A percentile compares a stretch with the other conserved stretches of the same genome.
Conservation (phyloP, 768 basidiomycete genomes). For the Heimioporus sp. region DNA sequence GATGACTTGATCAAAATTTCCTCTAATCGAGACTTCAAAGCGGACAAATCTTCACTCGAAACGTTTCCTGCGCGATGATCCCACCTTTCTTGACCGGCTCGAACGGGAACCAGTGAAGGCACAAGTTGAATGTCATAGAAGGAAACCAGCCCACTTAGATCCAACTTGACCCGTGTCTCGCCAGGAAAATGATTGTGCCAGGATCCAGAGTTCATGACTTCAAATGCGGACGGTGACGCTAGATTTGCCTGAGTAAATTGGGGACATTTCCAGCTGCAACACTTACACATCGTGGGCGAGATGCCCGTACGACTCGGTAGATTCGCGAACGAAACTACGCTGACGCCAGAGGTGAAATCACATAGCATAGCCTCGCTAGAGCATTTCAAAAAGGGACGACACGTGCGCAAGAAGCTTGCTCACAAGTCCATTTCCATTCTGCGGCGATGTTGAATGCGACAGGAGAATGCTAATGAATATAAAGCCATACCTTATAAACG, state of each 20-base stretch:
- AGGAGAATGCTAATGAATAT: slow-evolving; percentile 19
- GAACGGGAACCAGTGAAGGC: slow-evolving; percentile 8
- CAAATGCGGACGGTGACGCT: slow-evolving; percentile 2
- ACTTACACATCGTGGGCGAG: background rate
- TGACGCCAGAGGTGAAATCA: slow-evolving; percentile 41
- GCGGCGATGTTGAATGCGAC: slow-evolving; percentile 11
- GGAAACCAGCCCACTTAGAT: slow-evolving; percentile 2
- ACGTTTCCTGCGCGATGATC: slow-evolving; percentile 15
- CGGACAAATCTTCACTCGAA: slow-evolving; percentile 8
- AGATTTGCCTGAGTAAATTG: background rate
- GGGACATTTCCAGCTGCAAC: background rate
- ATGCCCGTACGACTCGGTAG: slow-evolving; percentile 13
- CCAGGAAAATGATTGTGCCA: slow-evolving; percentile 22
- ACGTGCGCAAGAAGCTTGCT: slow-evolving; percentile 19
- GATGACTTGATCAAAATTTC: slow-evolving; percentile 1
- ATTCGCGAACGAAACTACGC: slow-evolving; percentile 39
- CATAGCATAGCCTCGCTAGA: slow-evolving; percentile 49
- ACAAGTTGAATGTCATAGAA: slow-evolving; percentile 9
- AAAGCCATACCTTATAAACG: slow-evolving; percentile 26
- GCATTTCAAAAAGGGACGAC: background rate
- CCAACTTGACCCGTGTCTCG: slow-evolving; percentile 19
- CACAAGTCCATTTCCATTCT: slow-evolving; percentile 53
- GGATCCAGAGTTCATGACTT: slow-evolving; percentile 13
- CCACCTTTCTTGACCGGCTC: slow-evolving; percentile 9
- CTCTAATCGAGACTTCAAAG: background rate